phyloP scores from a whole-genome alignment of 257 asterid species.

The Nemophila menziesii region DNA sequence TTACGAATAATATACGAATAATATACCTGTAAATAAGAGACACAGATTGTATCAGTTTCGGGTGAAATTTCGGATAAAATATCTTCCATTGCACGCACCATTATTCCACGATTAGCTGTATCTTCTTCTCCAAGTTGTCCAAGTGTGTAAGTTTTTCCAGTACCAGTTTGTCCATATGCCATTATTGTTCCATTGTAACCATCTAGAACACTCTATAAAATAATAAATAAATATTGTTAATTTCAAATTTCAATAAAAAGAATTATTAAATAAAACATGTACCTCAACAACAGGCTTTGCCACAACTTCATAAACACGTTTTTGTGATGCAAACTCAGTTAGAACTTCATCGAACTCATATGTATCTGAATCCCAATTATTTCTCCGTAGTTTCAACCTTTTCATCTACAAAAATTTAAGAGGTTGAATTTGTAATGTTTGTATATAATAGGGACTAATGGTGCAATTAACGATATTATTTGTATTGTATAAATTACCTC shows the following conservation, averaged over 20 bases:
- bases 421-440: too few species aligned
- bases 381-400: constrained; percentile 64
- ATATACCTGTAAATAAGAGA: constrained; percentile 76
- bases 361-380: constrained; percentile 92
- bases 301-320: constrained; percentile 85
- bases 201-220: constrained; percentile 77
- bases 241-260: not conserved
- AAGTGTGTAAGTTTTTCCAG: constrained; percentile 87
- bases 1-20: constrained; percentile 4
- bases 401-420: too few species aligned
- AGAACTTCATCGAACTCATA: constrained; percentile 84
- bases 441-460: too few species aligned
- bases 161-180: constrained; percentile 97
- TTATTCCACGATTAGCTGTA: constrained; percentile 76
- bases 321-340: constrained; percentile 76
- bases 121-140: constrained; percentile 80
- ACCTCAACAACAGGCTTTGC: constrained; percentile 98
- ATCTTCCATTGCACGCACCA: constrained; percentile 91
- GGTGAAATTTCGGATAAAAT: constrained; percentile 49
- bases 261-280: not conserved
- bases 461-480: too few species aligned
- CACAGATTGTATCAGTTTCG: constrained; percentile 48
- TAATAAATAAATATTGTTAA: not conserved
- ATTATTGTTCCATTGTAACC: constrained; percentile 91
- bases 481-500: constrained; percentile 51